Base-by-base conservation (phyloP, 2,329 filamentous ascomycete species). In the Ceratocystis huliohia region DNA sequence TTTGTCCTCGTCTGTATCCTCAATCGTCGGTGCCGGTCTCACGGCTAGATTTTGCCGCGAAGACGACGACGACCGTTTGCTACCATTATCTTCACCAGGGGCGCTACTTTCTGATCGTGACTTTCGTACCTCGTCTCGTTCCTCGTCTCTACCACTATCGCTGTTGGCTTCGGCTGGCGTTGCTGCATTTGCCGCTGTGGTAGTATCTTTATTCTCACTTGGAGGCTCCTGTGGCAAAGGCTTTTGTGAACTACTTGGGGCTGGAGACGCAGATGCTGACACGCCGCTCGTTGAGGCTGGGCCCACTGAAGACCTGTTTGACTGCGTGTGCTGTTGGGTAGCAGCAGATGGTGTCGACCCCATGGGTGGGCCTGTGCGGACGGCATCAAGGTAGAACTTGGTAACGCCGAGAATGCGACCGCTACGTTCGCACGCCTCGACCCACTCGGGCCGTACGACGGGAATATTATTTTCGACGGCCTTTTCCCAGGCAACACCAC, bases 381-480 rank as follows among this genome's bases (percentile, higher is more conserved):
- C 76, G 28, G 93, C 94, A 73, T 96, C 92, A 41, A 99, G 82
- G 75, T 99, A 99, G 77, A 96, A 99, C 71, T 92, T 92, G 71
- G 94, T 87, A 37, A 97, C 94, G 63, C 93, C 91, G 2, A 97
- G 87, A 69, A 99, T 96, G 68, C 91, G 85, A 57, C 93, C 93
- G 75, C 90, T 92, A 70, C 88, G 84, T 77, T 97, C 93, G 74
- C 94, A 99, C n/a, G 91, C 93, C 71, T 96, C 89, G 37, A 99
- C 84, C 94, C 94, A 99, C 75, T 99, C 94, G 22, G 94, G 94
- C 48, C 94, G 84, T 25, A 99, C 94, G 10, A 99, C 91, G 6
- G 94, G 94, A 65, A 99, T 96, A 75, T 97, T 99, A 84, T 92
- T 95, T 79, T 97, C 93, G 37, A 93, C 87, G 0, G 94, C 94